phyloP scores from a whole-genome alignment of 2,329 filamentous ascomycete genomes.

The Diaporthe vexans region DNA sequence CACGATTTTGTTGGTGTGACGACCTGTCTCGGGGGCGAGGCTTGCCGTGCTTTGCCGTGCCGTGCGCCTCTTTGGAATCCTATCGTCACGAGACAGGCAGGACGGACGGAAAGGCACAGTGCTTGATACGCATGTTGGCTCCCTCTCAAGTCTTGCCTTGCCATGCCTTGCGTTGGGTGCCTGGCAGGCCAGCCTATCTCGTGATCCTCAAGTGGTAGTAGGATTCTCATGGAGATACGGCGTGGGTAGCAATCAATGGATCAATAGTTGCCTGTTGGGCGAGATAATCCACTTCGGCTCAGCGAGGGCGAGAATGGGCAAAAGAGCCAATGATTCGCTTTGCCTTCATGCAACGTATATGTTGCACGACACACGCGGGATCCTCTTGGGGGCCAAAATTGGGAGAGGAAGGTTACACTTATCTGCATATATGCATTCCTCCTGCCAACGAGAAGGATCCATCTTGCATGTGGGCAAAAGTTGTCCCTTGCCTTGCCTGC shows the following conservation, averaged over 20 bases:
- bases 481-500: not conserved
- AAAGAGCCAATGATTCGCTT: not conserved
- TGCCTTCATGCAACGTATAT: not conserved
- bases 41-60: constrained; percentile 1
- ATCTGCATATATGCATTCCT: not conserved
- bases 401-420: not conserved
- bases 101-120: not conserved
- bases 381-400: constrained; percentile 3
- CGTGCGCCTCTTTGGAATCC: not conserved
- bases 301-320: not conserved
- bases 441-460: not conserved
- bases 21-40: constrained; percentile 3
- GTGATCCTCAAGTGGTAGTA: not conserved
- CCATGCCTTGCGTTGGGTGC: not conserved
- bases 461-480: constrained; percentile 15
- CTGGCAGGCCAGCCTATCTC: not conserved
- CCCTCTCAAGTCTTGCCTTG: not conserved
- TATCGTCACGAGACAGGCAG: not conserved
- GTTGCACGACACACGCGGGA: constrained; percentile 12
- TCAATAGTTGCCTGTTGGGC: not conserved
- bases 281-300: not conserved
- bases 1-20: not conserved
- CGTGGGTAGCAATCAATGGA: not conserved
- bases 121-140: not conserved
- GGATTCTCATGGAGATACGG: not conserved